Evolutionary conservation across 306 rosid species (phyloP).

Genomic region (Vigna angularis): DNA sequence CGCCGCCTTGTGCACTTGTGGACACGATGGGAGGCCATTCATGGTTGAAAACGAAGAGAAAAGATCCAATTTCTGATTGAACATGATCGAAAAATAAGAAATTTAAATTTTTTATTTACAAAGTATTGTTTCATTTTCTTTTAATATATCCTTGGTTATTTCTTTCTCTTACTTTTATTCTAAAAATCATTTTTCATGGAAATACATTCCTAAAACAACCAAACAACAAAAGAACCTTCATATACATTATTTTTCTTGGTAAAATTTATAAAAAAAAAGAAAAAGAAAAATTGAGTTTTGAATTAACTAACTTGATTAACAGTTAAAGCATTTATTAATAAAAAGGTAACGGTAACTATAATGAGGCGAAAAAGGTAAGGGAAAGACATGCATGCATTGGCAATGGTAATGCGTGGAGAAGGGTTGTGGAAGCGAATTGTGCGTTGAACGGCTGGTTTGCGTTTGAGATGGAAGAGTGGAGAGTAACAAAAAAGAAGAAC

Average conservation of each 20-base stretch:
- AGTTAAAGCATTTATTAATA: neutral
- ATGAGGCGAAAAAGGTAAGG: neutral
- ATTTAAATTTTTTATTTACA: neutral
- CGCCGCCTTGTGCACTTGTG: too few species aligned
- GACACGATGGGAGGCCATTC: too few species aligned
- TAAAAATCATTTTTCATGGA: too few species aligned
- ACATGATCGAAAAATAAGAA: neutral
- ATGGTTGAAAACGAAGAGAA: neutral
- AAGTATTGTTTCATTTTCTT: too few species aligned
- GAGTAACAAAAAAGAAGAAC: neutral
- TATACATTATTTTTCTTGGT: too few species aligned
- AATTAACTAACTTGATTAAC: too few species aligned
- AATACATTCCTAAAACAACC: neutral
- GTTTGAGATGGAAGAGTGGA: slow-evolving; percentile 40
- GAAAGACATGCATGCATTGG: neutral
- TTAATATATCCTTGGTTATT: too few species aligned
- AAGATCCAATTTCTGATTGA: neutral
- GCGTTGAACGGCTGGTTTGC: slow-evolving; percentile 52
- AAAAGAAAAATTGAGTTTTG: too few species aligned
- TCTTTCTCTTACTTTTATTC: too few species aligned
- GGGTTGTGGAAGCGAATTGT: slow-evolving; percentile 35
- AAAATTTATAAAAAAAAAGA: too few species aligned
- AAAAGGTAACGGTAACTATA: neutral
- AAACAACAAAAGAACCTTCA: neutral
- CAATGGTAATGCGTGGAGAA: slow-evolving; percentile 34